Conservation (phyloP, 441 rosid species). For the Macaranga tanarius region DNA sequence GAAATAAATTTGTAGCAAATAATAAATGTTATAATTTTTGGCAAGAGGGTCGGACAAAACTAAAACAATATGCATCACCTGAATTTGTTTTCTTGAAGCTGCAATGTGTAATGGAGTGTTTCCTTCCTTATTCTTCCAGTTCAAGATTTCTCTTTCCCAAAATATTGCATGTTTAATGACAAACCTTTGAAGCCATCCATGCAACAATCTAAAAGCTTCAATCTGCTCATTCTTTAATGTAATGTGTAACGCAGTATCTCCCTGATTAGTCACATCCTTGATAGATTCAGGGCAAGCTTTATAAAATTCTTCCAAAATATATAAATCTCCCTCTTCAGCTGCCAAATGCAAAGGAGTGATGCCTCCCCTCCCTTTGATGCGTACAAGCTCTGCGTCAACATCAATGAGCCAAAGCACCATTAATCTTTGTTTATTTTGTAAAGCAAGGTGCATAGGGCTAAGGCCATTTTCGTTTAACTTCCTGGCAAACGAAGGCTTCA, state of each 20-base stretch:
- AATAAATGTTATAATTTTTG: too few relatives aligned
- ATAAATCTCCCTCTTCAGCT: conserved; percentile 14
- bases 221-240: background rate
- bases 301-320: conserved; percentile 23
- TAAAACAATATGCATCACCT: background rate
- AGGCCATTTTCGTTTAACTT: conserved; percentile 13
- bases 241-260: conserved; percentile 34
- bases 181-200: background rate
- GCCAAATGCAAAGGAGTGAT: conserved; percentile 31
- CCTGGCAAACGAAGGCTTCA: conserved; percentile 29
- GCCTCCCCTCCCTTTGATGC: conserved; percentile 33
- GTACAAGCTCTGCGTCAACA: conserved; percentile 25
- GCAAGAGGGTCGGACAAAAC: background rate
- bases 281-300: conserved; percentile 30
- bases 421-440: background rate
- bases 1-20: too few relatives aligned
- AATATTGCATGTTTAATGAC: background rate
- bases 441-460: conserved; percentile 20
- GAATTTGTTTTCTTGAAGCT: background rate
- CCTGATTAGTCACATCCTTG: conserved; percentile 22
- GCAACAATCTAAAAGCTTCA: background rate
- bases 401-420: conserved; percentile 12
- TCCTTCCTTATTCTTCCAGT: background rate
- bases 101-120: background rate
- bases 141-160: background rate